These are phyloP conservation scores for Jimgerdemannia lactiflua DNA, from an alignment of 192 early-diverging fungal species.

Conservation along the genomic window DNA sequence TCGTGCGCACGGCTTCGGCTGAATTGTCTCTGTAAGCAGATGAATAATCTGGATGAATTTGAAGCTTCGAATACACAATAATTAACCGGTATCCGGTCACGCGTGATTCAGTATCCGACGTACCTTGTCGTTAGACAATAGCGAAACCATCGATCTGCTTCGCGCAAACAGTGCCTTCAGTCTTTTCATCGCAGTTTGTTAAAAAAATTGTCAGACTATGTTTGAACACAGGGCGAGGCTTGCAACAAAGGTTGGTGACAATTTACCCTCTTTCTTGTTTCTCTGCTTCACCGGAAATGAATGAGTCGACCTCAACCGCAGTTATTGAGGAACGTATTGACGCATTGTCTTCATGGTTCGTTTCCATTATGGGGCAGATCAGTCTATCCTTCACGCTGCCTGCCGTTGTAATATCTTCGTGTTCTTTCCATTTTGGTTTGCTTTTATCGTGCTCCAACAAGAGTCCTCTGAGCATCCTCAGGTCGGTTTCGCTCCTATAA, in stretches of 20 bases:
- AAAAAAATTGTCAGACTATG: neutral
- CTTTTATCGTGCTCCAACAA: constrained; percentile 3
- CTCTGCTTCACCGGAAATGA: neutral
- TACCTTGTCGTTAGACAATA: neutral
- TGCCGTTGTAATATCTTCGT: neutral
- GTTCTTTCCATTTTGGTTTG: neutral
- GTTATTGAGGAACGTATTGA: neutral
- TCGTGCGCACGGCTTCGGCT: neutral
- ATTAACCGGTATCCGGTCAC: no score
- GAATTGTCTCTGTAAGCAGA: neutral
- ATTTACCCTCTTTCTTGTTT: neutral
- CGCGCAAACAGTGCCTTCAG: neutral
- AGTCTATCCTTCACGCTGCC: neutral
- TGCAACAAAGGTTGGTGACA: no score
- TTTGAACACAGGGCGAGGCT: no score
- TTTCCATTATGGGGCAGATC: no score
- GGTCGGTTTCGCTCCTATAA: constrained; percentile 21
- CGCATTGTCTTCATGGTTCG: neutral
- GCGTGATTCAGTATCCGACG: neutral
- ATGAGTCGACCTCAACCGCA: neutral
- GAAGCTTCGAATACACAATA: no score
- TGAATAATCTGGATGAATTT: no score
- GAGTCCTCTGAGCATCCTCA: constrained; percentile 2
- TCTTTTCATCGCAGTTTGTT: neutral
- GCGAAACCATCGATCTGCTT: neutral